Conservation (phyloP, 192 early-diverging fungal species). For the Funneliformis geosporum region DNA sequence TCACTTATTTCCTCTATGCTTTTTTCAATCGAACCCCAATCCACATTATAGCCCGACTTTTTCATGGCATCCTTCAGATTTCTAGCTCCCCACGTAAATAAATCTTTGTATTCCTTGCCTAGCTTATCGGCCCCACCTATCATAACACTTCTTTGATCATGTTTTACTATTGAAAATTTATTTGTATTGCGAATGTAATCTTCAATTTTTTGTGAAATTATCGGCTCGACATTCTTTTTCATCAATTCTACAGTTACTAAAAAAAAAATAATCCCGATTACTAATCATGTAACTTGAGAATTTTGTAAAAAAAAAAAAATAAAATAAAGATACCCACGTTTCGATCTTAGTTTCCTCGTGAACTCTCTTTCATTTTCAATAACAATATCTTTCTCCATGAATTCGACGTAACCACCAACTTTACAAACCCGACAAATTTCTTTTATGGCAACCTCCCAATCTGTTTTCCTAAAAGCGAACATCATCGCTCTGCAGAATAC, state of each 20-base stretch:
- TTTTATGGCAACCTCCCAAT: conserved; percentile 10
- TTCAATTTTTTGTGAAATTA: background rate
- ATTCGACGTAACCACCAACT: background rate
- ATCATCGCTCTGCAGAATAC: conserved; percentile 34
- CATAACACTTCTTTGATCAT: background rate
- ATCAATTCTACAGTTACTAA: background rate
- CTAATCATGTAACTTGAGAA: background rate
- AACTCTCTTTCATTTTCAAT: background rate
- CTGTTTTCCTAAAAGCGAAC: conserved; percentile 18
- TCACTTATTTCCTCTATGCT: no score
- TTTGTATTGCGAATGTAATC: background rate
- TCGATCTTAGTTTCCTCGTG: background rate
- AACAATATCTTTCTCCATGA: conserved; percentile 12
- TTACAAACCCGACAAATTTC: conserved; percentile 9
- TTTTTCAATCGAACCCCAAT: background rate
- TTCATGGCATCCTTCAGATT: background rate
- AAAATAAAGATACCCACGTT: background rate
- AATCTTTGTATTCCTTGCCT: background rate
- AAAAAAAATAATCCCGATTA: background rate
- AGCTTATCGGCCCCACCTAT: background rate
- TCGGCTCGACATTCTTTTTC: background rate
- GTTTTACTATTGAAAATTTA: background rate
- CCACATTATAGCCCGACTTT: background rate
- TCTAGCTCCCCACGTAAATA: background rate
- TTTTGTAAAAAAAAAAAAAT: background rate